Evolutionary conservation across 1,139 yeast genomes (phyloP).

Genomic region (Pichia sp.): DNA sequence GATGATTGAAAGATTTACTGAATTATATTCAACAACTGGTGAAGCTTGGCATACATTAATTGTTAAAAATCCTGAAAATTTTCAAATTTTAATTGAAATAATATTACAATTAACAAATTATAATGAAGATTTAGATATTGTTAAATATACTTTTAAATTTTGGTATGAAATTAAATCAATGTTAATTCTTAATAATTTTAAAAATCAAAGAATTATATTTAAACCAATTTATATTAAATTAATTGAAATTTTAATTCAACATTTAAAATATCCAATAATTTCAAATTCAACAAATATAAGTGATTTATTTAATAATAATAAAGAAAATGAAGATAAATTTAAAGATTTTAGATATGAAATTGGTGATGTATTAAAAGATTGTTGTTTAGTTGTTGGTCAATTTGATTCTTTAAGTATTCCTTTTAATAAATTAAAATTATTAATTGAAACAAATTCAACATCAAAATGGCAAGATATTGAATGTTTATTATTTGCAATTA

Average conservation of each 20-base stretch:
- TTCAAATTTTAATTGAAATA: slow-evolving; percentile 70
- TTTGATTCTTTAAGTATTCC: slow-evolving; percentile 60
- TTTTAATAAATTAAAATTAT: slow-evolving; percentile 43
- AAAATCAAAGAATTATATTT: slow-evolving; percentile 51
- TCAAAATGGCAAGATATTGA: slow-evolving; percentile 78
- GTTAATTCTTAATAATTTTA: slow-evolving; percentile 56
- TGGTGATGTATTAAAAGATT: slow-evolving; percentile 94
- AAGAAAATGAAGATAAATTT: slow-evolving; percentile 87
- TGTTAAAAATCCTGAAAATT: slow-evolving; percentile 65
- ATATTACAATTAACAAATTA: slow-evolving; percentile 56
- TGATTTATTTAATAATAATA: slow-evolving; percentile 34
- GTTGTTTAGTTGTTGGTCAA: slow-evolving; percentile 86
- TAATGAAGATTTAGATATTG: slow-evolving; percentile 81
- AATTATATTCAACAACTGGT: slow-evolving; percentile 86
- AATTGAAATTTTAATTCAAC: slow-evolving; percentile 61
- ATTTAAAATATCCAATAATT: slow-evolving; percentile 67
- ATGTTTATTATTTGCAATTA: slow-evolving; percentile 82
- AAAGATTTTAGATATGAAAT: slow-evolving; percentile 91
- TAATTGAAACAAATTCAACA: slow-evolving; percentile 27
- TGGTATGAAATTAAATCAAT: slow-evolving; percentile 83
- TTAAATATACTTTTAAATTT: slow-evolving; percentile 84
- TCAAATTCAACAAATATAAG: slow-evolving; percentile 26
- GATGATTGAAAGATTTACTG: slow-evolving; percentile 62
- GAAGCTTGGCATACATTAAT: slow-evolving; percentile 92
- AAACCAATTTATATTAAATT: slow-evolving; percentile 58